Percentiles rank a stretch among this genome's conserved stretches.
phyloP scores from a whole-genome alignment of 2,329 filamentous ascomycete species.

The Sporothrix luriei region DNA sequence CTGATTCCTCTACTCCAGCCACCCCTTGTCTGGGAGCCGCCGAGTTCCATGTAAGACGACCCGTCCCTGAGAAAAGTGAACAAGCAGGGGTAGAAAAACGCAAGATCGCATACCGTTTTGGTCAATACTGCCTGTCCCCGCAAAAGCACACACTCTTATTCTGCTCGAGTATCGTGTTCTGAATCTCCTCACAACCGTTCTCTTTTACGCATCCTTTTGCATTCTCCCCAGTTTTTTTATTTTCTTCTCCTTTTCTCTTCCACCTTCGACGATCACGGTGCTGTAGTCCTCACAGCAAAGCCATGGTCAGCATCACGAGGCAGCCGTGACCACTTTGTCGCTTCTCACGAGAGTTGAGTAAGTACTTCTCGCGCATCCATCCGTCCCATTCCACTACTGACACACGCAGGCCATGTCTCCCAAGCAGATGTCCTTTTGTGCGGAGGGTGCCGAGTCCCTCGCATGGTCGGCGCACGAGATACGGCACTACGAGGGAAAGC shows the following conservation, averaged over 20 bases:
- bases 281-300: not conserved
- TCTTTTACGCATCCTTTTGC: conserved; percentile 5
- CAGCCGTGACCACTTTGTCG: not conserved
- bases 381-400: not conserved
- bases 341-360: not conserved
- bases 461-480: conserved; percentile 22
- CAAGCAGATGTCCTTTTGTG: conserved; percentile 22
- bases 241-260: not conserved
- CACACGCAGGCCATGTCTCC: conserved; percentile 22
- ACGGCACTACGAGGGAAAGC: conserved; percentile 27
- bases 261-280: not conserved
- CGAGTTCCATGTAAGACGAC: conserved; percentile 7
- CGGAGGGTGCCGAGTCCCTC: conserved; percentile 12
- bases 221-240: not conserved
- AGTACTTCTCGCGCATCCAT: not conserved
- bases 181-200: not conserved
- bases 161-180: not conserved
- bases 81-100: not conserved
- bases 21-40: conserved; percentile 14
- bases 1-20: not conserved
- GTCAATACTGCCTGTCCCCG: conserved; percentile 5
- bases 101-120: conserved; percentile 15
- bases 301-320: not conserved
- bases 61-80: not conserved
- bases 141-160: not conserved